Conservation (phyloP, 2,329 filamentous ascomycete species). For the Epichloe typhina region DNA sequence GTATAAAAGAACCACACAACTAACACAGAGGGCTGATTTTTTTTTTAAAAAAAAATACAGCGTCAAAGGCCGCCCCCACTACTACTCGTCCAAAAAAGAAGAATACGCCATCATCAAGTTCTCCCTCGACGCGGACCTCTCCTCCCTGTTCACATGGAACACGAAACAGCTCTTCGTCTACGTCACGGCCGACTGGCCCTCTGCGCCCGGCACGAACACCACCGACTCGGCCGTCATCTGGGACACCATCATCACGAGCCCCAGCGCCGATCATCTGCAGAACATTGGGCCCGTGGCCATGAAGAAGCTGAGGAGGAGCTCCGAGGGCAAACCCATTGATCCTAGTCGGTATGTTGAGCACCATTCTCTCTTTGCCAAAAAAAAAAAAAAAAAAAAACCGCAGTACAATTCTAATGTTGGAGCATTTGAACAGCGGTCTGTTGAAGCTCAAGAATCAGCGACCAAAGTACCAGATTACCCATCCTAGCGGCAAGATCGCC, state of each 20-base stretch:
- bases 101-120: slow-evolving; percentile 94
- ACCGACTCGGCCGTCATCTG: slow-evolving; percentile 77
- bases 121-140: slow-evolving; percentile 82
- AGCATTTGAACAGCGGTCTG: slow-evolving; percentile 41
- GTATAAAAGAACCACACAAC: not conserved
- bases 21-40: not conserved
- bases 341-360: slow-evolving; percentile 34
- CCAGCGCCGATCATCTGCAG: slow-evolving; percentile 48
- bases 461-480: slow-evolving; percentile 95
- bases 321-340: slow-evolving; percentile 47
- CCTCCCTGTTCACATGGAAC: slow-evolving; percentile 95
- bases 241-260: slow-evolving; percentile 82
- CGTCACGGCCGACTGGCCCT: slow-evolving; percentile 65
- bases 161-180: slow-evolving; percentile 98
- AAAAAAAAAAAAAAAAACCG: not conserved
- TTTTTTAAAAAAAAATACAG: slow-evolving; percentile 35
- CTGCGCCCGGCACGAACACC: slow-evolving; percentile 20
- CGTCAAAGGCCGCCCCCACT: slow-evolving; percentile 84
- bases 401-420: no score
- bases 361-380: not conserved
- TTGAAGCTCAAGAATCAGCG: slow-evolving; percentile 71
- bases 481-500: slow-evolving; percentile 68
- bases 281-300: slow-evolving; percentile 46
- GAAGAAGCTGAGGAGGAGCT: slow-evolving; percentile 48
- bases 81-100: slow-evolving; percentile 84